phyloP scores from a whole-genome alignment of 2,329 filamentous ascomycete species.

The Fusarium xylarioides region DNA sequence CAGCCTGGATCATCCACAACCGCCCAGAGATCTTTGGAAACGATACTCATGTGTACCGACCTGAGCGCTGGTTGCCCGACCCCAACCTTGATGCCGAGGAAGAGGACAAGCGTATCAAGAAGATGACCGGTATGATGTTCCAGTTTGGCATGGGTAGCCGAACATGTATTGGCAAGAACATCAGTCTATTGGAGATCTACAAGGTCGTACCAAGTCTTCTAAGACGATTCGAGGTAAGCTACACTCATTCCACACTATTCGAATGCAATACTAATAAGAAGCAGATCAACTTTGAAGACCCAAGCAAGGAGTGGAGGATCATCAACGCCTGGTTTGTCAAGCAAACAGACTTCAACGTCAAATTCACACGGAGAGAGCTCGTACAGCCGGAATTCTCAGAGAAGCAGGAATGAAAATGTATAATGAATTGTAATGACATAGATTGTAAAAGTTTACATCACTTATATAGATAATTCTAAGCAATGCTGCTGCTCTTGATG shows the following conservation, averaged over 20 bases:
- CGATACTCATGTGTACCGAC: constrained; percentile 72
- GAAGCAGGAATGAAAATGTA: not conserved
- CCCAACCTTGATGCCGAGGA: constrained; percentile 47
- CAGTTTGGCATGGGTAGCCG: constrained; percentile 77
- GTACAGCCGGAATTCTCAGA: constrained; percentile 46
- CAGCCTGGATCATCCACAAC: constrained; percentile 78
- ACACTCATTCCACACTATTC: accelerated
- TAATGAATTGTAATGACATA: not conserved
- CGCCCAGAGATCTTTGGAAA: constrained; percentile 73
- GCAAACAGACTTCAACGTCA: constrained; percentile 63
- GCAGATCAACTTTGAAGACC: constrained; percentile 64
- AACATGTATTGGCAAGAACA: constrained; percentile 76
- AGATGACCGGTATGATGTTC: constrained; percentile 44
- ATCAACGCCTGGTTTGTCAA: constrained; percentile 72
- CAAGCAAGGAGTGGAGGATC: constrained; percentile 64
- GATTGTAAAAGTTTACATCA: not conserved
- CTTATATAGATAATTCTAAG: not conserved
- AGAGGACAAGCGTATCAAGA: constrained; percentile 54
- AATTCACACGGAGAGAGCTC: constrained; percentile 55
- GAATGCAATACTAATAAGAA: not conserved
- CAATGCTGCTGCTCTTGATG: constrained; percentile 50
- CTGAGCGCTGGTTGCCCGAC: constrained; percentile 71
- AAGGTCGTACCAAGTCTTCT: constrained; percentile 62
- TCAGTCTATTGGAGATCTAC: constrained; percentile 70
- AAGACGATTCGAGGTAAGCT: constrained; percentile 37